These are phyloP conservation scores for Penicillium sp. DNA, from an alignment of 2,329 filamentous ascomycete genomes.

Conservation along the genomic window DNA sequence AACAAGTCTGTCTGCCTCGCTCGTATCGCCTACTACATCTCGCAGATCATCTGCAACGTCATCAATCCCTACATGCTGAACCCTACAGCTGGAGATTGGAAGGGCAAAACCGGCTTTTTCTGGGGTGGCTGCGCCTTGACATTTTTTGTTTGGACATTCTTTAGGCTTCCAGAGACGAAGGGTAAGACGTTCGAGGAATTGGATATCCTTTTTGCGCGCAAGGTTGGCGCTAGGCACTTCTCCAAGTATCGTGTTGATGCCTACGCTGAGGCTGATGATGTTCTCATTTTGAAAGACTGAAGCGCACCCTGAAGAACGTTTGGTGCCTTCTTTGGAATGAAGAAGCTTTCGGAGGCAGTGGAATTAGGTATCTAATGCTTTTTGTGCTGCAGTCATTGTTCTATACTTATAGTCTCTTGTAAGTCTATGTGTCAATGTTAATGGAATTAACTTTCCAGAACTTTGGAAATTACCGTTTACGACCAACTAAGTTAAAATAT, in stretches of 20 bases:
- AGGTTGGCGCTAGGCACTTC: background rate
- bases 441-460: background rate
- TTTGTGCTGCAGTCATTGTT: background rate
- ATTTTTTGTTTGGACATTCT: slow-evolving; percentile 33
- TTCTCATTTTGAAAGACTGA: background rate
- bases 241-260: background rate
- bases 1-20: slow-evolving; percentile 57
- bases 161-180: slow-evolving; percentile 11
- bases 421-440: background rate
- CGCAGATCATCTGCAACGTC: slow-evolving; percentile 48
- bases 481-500: too few species aligned
- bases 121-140: slow-evolving; percentile 32
- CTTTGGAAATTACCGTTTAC: background rate
- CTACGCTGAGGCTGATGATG: background rate
- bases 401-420: background rate
- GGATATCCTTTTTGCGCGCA: slow-evolving; percentile 2
- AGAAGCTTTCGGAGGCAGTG: background rate
- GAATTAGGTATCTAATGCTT: background rate
- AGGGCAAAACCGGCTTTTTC: slow-evolving; percentile 39
- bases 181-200: slow-evolving; percentile 5
- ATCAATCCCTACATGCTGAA: slow-evolving; percentile 34
- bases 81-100: slow-evolving; percentile 33
- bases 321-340: background rate
- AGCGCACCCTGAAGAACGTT: background rate
- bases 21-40: slow-evolving; percentile 52